A percentile compares a stretch with the other conserved stretches of the same genome.
Evolutionary conservation across 1,284 basidiomycete species (phyloP).

Genomic region (Mycena sp.): DNA sequence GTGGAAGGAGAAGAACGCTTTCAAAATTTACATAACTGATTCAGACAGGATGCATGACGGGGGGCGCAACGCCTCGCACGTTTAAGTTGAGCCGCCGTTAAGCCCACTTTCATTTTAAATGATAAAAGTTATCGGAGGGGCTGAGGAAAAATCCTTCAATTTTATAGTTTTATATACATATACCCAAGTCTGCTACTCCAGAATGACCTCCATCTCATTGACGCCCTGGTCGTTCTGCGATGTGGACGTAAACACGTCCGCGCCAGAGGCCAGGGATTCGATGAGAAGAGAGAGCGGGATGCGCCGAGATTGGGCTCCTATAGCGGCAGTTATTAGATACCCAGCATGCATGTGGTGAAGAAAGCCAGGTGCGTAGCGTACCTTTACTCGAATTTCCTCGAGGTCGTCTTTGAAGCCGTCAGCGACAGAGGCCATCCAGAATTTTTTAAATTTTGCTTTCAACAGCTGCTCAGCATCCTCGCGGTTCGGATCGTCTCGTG

Average conservation of each 20-base stretch:
- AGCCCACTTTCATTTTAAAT: too few species aligned
- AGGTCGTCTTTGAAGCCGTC: slow-evolving; percentile 83
- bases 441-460: slow-evolving; percentile 74
- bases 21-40: too few species aligned
- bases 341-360: too few species aligned
- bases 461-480: slow-evolving; percentile 55
- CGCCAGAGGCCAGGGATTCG: slow-evolving; percentile 80
- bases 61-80: too few species aligned
- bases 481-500: slow-evolving; percentile 33
- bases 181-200: slow-evolving; percentile 28
- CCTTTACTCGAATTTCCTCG: slow-evolving; percentile 76
- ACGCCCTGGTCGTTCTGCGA: slow-evolving; percentile 35
- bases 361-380: too few species aligned
- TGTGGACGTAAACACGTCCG: slow-evolving; percentile 69
- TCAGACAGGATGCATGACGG: too few species aligned
- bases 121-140: too few species aligned
- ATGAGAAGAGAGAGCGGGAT: slow-evolving; percentile 75
- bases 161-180: neutral
- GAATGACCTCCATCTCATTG: slow-evolving; percentile 62
- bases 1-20: too few species aligned
- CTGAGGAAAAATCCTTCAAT: too few species aligned
- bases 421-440: slow-evolving; percentile 83
- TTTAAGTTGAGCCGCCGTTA: too few species aligned
- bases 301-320: slow-evolving; percentile 78
- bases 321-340: too few species aligned